Conservation (phyloP, 2,329 filamentous ascomycete genomes). For the Epichloe festucae region DNA sequence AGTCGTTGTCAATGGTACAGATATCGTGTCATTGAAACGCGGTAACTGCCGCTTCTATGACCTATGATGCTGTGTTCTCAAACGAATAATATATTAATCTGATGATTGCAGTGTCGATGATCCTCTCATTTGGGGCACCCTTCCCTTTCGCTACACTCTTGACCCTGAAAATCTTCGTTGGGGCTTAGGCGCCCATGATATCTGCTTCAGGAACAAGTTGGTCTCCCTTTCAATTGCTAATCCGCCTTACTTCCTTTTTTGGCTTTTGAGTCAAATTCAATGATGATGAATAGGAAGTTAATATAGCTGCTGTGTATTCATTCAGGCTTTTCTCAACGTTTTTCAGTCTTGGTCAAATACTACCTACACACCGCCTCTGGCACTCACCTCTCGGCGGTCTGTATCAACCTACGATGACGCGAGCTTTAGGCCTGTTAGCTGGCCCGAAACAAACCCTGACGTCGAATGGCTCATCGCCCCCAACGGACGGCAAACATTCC, state of each 20-base stretch:
- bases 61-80: background rate
- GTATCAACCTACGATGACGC: slow-evolving; percentile 77
- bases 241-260: background rate
- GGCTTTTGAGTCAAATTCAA: background rate
- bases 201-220: slow-evolving; percentile 82
- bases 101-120: slow-evolving; percentile 62
- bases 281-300: background rate
- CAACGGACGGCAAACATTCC: slow-evolving; percentile 51
- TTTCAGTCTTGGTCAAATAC: slow-evolving; percentile 79
- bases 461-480: slow-evolving; percentile 36
- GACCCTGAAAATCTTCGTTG: slow-evolving; percentile 69
- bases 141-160: slow-evolving; percentile 63
- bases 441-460: slow-evolving; percentile 36
- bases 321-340: slow-evolving; percentile 57
- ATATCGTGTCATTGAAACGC: no score
- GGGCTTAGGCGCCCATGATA: slow-evolving; percentile 85
- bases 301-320: slow-evolving; percentile 1
- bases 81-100: background rate
- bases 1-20: background rate
- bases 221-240: slow-evolving; percentile 9
- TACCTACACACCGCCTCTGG: slow-evolving; percentile 72
- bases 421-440: slow-evolving; percentile 76
- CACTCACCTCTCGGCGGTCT: slow-evolving; percentile 73
- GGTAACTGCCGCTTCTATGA: background rate
- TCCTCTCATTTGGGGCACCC: slow-evolving; percentile 81